phyloP scores from a whole-genome alignment of 208 protist species.

The Leptomonas pyrrhocoris region DNA sequence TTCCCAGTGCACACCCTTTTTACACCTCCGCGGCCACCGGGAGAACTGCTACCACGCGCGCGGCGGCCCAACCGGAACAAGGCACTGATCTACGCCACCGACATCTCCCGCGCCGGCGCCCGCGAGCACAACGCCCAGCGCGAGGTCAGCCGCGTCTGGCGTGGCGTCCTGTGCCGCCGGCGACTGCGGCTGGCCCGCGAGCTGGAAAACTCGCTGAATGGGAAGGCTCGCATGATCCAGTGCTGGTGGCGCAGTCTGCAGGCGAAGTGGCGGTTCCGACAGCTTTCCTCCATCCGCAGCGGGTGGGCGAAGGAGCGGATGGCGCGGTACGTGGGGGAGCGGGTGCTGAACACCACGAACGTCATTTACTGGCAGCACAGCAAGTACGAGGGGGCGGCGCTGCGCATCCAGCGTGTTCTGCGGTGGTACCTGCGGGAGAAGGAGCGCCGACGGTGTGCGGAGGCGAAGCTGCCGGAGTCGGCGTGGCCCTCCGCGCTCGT shows the following conservation, averaged over 20 bases:
- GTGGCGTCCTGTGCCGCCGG: slow-evolving; percentile 75
- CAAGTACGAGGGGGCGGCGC: slow-evolving; percentile 67
- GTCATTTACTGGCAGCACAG: slow-evolving; percentile 83
- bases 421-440: slow-evolving; percentile 64
- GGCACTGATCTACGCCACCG: slow-evolving; percentile 49
- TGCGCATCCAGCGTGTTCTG: slow-evolving; percentile 63
- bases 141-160: slow-evolving; percentile 75
- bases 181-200: slow-evolving; percentile 51
- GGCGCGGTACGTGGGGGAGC: slow-evolving; percentile 43
- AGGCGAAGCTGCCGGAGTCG: slow-evolving; percentile 28
- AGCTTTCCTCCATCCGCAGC: slow-evolving; percentile 42
- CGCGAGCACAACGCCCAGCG: slow-evolving; percentile 71
- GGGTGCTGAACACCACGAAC: slow-evolving; percentile 43
- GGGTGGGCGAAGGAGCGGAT: slow-evolving; percentile 57
- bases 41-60: slow-evolving; percentile 62
- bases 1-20: slow-evolving; percentile 72
- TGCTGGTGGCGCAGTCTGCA: slow-evolving; percentile 78
- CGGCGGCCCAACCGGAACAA: slow-evolving; percentile 45
- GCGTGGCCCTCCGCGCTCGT: slow-evolving; percentile 42
- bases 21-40: slow-evolving; percentile 66
- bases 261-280: slow-evolving; percentile 39
- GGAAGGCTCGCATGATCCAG: slow-evolving; percentile 70
- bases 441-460: slow-evolving; percentile 17
- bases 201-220: slow-evolving; percentile 43
- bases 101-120: slow-evolving; percentile 55